Evolutionary conservation across 305 asterid genomes (phyloP), one percentile per base, ranked within the genome.

Genomic region (Fraxinus sp.): DNA sequence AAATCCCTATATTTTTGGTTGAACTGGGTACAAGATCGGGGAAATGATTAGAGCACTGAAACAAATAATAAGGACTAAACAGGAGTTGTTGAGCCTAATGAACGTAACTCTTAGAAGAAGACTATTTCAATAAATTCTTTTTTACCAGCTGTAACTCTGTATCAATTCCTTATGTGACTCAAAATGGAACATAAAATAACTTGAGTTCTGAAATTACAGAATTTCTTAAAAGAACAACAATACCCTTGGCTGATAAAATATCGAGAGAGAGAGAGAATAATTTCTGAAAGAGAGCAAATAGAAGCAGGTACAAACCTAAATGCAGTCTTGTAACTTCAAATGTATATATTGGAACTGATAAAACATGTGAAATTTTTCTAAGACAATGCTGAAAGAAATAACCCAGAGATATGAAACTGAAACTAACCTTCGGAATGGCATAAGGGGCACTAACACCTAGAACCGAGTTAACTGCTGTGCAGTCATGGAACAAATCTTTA

Each of bases 401-500:
- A 32, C 8, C 37, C 37, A 16, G 3, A 78, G 55, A 70, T n/a
- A 41, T 83, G 71, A 73, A 36, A 73, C 79, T 39, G 55, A 72
- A 83, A 82, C 92, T 82, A 78, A 93, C 98, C 98, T 93, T 90
- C 39, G 95, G 95, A 81, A 85, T 81, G 55, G 92, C 86, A 86
- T 88, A 96, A 79, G 98, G 98, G 76, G 95, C 97, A 80, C 83
- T 80, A 78, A 18, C 84, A 73, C 98, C 98, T 10, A 93, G 86
- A 75, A 94, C 83, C 46, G 94, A 94, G 85, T 86, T 90, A 77
- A 96, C 97, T 49, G 91, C 87, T 55, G 81, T 88, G 90, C 97
- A 96, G 84, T 94, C 97, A 82, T 93, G 93, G 86, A 91, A 96
- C 81, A 96, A 85, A 86, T 92, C 95, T 83, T 87, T 96, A 26